Evolutionary conservation across 2,329 filamentous ascomycete genomes (phyloP).

Genomic region (Botryotinia convoluta): DNA sequence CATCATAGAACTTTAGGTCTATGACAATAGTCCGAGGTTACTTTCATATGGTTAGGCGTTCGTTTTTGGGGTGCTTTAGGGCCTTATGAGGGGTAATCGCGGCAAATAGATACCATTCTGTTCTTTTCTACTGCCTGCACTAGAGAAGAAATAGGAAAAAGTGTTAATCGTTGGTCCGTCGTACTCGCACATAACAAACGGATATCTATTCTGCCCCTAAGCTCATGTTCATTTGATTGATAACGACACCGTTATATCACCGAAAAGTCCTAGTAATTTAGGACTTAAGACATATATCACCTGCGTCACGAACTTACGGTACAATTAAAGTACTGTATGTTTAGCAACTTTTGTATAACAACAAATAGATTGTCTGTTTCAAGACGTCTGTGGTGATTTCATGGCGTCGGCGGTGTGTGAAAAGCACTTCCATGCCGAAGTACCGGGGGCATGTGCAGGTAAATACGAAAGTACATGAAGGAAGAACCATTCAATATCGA

Average conservation of each 20-base stretch:
- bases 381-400: not conserved
- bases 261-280: slow-evolving; percentile 4
- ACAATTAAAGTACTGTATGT: not conserved
- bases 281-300: not conserved
- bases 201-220: not conserved
- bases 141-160: not conserved
- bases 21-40: not conserved
- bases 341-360: not conserved
- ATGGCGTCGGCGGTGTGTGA: not conserved
- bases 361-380: not conserved
- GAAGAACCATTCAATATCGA: not conserved
- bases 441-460: not conserved
- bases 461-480: not conserved
- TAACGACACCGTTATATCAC: slow-evolving; percentile 10
- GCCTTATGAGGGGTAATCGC: not conserved
- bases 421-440: not conserved
- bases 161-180: not conserved
- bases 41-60: not conserved
- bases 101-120: not conserved
- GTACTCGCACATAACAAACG: not conserved
- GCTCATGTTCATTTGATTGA: not conserved
- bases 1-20: not conserved
- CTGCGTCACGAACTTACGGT: not conserved
- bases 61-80: not conserved
- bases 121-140: not conserved